Base-by-base conservation (phyloP, 2,329 filamentous ascomycete genomes). In the Aureobasidium vineae region DNA sequence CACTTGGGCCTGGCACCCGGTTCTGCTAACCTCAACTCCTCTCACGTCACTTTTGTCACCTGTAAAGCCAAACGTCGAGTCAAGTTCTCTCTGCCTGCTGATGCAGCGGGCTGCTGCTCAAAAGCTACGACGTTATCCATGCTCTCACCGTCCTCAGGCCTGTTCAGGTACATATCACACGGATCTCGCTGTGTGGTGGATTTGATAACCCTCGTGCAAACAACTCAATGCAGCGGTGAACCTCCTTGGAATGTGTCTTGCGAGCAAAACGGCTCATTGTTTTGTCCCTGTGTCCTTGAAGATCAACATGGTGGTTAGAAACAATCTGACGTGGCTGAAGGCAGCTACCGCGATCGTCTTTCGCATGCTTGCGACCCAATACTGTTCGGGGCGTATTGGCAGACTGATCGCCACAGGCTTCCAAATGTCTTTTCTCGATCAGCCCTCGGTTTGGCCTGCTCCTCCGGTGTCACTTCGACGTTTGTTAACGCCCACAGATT, bases 351-450 rank as follows among this genome's bases (percentile, higher is more conserved):
- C 57, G 57, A 61, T 61, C 40, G 40, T 26, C 21, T 41, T 38
- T 57, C 23, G 36, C 36, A 38, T 41, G 21, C 38, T 45, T 16
- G 19, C 3, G 38, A 43, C 15, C 40, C 11, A 38, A 45, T 59
- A 26, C 19, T 10, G 28, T 47, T 26, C 21, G 31, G 10, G 41
- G 41, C n/a, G 19, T 47, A 38, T 36, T 19, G 40, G 33, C n/a
- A 21, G 54, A 59, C 33, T 49, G 57, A 61, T 61, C 57, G 57
- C n/a, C 57, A n/a, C 21, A 41, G 31, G 21, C 38, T 61, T 49
- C 41, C 57, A 61, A 61, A 61, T 61, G 36, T 23, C 23, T 5
- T 49, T 47, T 16, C 28, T 61, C 43, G 43, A 49, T 61, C 26
- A 26, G 23, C 57, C 28, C 43, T 61, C 41, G 57, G 43, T 23